phyloP scores from a whole-genome alignment of 306 rosid species.

The Rosa lucieae region DNA sequence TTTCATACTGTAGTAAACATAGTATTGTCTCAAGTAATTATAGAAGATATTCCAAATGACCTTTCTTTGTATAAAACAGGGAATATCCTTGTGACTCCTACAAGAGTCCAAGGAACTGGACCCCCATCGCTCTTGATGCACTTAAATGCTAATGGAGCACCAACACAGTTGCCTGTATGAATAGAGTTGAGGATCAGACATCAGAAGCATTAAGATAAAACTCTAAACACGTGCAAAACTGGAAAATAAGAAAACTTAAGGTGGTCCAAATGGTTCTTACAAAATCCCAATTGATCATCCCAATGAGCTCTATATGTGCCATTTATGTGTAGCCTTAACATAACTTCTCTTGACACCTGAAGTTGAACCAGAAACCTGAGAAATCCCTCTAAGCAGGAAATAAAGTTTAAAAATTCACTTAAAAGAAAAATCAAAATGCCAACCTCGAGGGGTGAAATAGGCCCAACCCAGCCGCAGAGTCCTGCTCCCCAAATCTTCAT shows the following conservation, averaged over 20 bases:
- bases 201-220: slow-evolving; percentile 27
- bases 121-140: slow-evolving; percentile 83
- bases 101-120: slow-evolving; percentile 74
- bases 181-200: slow-evolving; percentile 25
- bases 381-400: slow-evolving; percentile 18
- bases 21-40: background rate
- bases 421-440: slow-evolving; percentile 3
- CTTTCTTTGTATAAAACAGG: slow-evolving; percentile 88
- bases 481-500: slow-evolving; percentile 87
- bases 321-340: slow-evolving; percentile 71
- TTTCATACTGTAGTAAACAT: slow-evolving; percentile 15
- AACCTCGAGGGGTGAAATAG: slow-evolving; percentile 87
- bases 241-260: slow-evolving; percentile 13
- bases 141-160: slow-evolving; percentile 82
- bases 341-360: slow-evolving; percentile 62
- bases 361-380: slow-evolving; percentile 38
- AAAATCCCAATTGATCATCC: slow-evolving; percentile 81
- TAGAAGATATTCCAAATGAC: slow-evolving; percentile 37
- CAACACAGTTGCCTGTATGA: slow-evolving; percentile 55
- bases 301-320: slow-evolving; percentile 95
- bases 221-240: slow-evolving; percentile 19
- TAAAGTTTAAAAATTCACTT: slow-evolving; percentile 7
- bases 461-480: slow-evolving; percentile 76
- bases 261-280: slow-evolving; percentile 45
- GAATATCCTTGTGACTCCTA: slow-evolving; percentile 73